These are phyloP conservation scores for Hyaloscypha bicolor DNA, from an alignment of 495 filamentous ascomycete species.

Conservation along the genomic window DNA sequence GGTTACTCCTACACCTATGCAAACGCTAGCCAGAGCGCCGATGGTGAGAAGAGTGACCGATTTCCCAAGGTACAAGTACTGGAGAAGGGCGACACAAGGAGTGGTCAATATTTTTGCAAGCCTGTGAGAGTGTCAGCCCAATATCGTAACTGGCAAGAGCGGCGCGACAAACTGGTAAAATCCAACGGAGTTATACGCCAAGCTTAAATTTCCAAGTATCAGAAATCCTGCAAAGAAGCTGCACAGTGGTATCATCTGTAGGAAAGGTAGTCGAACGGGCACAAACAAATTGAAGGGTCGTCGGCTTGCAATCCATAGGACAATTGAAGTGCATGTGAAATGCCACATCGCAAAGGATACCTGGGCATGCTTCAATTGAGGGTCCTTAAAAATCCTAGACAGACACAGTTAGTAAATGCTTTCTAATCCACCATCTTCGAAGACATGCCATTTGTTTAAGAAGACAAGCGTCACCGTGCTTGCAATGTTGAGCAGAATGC, in stretches of 20 bases:
- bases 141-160: background rate
- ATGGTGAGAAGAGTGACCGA: conserved; percentile 37
- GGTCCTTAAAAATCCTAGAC: conserved; percentile 33
- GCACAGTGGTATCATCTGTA: conserved; percentile 42
- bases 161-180: conserved; percentile 36
- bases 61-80: conserved; percentile 40
- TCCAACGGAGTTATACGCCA: conserved; percentile 42
- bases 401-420: background rate
- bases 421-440: background rate
- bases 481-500: conserved; percentile 31
- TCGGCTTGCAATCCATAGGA: conserved; percentile 36
- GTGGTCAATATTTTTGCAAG: conserved; percentile 45
- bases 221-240: conserved; percentile 42
- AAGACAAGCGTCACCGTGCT: conserved; percentile 33
- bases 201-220: conserved; percentile 41
- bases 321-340: conserved; percentile 40
- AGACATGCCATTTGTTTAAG: conserved; percentile 32
- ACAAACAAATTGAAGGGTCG: conserved; percentile 41
- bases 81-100: conserved; percentile 41
- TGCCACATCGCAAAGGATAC: conserved; percentile 41
- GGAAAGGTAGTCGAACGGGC: conserved; percentile 37
- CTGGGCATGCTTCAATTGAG: conserved; percentile 32
- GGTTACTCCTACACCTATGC: conserved; percentile 34
- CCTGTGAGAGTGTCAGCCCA: conserved; percentile 11
- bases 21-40: conserved; percentile 31